Base-by-base conservation (phyloP, 1,284 basidiomycete species). In the Schizophyllum amplum region DNA sequence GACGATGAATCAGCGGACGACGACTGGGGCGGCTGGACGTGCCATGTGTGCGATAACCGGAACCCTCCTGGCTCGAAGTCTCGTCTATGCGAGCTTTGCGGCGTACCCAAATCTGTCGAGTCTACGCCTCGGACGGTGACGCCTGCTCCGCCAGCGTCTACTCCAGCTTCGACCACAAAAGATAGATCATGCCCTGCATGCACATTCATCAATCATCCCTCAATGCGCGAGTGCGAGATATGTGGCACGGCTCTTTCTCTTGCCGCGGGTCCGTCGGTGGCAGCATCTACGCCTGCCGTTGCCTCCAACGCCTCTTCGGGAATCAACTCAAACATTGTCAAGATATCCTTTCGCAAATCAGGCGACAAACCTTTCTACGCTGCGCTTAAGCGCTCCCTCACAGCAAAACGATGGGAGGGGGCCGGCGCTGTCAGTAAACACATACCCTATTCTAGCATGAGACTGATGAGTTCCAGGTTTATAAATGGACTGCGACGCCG, bases 201-300 rank as follows among this genome's bases (percentile, higher is more conserved):
- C 67, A 98, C 96, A 0, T 99, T 96, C 66, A 75, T 94, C 25
- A 99, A 99, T 69, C 87, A 92, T 62, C 83, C 86, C 0, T 87
- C 83, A 1, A 75, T 95, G 63, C 68, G 71, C 1, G 71, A 74
- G 9, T 99, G 96, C 72, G 96, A 98, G 71, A 90, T 99, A 17
- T 99, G 96, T 67, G 81, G 80, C 4, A 89, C 91, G 5, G 72
- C 81, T 1, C 75, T 97, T 21, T 68, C 71, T 52, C 65, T 65
- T 27, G 61, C 63, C 24, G 63, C 62, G 50, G 49, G 59, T 26
- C 53, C 66, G 33, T 63, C 58, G 53, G 15, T 20, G 11, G 48
- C 64, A 22, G 61, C 33, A 4, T 13, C 66, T 56, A 15, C 59
- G 61, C 51, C 75, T 76, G 63, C 83, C 79, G 65, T 86, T 84